These are phyloP conservation scores for Pseudogymnoascus sp. DNA, from an alignment of 2,329 filamentous ascomycete genomes.

Conservation along the genomic window DNA sequence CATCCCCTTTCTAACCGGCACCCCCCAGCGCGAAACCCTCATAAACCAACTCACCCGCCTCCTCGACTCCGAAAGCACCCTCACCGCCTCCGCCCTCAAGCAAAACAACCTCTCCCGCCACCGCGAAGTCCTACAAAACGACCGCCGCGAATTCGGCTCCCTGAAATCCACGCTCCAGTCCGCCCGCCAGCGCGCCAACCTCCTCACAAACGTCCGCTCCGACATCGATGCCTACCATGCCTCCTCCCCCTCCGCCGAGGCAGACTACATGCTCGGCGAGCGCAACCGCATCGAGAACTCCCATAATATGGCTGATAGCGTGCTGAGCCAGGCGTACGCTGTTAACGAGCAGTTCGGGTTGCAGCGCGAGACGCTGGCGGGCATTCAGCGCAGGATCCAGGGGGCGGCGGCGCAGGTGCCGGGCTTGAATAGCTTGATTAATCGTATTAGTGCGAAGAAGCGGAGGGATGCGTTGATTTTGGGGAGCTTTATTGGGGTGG, in stretches of 20 bases:
- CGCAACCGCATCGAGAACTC: conserved; percentile 78
- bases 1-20: conserved; percentile 12
- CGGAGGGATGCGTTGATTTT: conserved; percentile 91
- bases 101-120: conserved; percentile 92
- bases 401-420: conserved; percentile 85
- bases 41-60: conserved; percentile 78
- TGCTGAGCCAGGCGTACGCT: conserved; percentile 91
- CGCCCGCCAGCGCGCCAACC: conserved; percentile 78
- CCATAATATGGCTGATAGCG: conserved; percentile 80
- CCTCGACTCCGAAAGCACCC: conserved; percentile 82
- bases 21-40: conserved; percentile 67
- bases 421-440: conserved; percentile 85
- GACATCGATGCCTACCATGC: conserved; percentile 87
- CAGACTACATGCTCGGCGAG: conserved; percentile 96
- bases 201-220: conserved; percentile 81
- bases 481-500: conserved; percentile 83
- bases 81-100: conserved; percentile 88
- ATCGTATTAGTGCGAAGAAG: conserved; percentile 89
- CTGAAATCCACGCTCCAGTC: conserved; percentile 67
- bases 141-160: conserved; percentile 73
- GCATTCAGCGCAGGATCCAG: conserved; percentile 85
- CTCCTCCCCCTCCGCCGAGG: conserved; percentile 76
- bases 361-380: conserved; percentile 81
- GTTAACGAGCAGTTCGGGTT: conserved; percentile 85
- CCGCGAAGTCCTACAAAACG: conserved; percentile 80